phyloP scores from a whole-genome alignment of 257 asterid species.

The Petunia secreta region DNA sequence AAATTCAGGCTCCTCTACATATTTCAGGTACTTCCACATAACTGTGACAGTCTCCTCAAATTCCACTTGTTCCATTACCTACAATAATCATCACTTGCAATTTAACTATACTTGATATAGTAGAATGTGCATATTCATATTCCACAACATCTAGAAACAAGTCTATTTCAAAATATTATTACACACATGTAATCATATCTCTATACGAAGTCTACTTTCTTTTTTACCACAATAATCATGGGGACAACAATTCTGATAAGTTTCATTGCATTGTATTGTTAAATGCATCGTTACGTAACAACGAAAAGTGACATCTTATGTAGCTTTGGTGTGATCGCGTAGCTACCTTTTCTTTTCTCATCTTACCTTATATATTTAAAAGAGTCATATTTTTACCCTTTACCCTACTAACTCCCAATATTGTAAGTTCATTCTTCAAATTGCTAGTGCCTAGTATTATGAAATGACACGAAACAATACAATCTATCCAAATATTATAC shows the following conservation, averaged over 20 bases:
- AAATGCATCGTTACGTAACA: too few species aligned
- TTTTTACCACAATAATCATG: background rate
- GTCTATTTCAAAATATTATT: background rate
- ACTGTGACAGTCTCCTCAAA: conserved; percentile 41
- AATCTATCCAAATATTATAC: too few species aligned
- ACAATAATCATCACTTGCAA: conserved; percentile 35
- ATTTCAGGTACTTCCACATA: conserved; percentile 68
- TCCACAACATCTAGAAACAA: background rate
- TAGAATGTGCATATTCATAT: background rate
- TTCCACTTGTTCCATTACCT: conserved; percentile 64
- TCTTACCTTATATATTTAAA: too few species aligned
- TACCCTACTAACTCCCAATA: too few species aligned
- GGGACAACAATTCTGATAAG: background rate
- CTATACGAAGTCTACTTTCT: background rate
- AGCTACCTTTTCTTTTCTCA: too few species aligned
- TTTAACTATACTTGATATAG: background rate
- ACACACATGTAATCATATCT: background rate
- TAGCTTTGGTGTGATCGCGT: too few species aligned
- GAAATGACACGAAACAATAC: too few species aligned
- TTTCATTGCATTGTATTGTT: too few species aligned
- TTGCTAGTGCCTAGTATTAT: too few species aligned
- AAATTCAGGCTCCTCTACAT: conserved; percentile 81
- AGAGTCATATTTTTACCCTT: too few species aligned
- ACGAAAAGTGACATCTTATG: too few species aligned
- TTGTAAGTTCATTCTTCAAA: too few species aligned